Base-by-base conservation (phyloP, 257 asterid genomes). In the Nicotiana benthamiana region DNA sequence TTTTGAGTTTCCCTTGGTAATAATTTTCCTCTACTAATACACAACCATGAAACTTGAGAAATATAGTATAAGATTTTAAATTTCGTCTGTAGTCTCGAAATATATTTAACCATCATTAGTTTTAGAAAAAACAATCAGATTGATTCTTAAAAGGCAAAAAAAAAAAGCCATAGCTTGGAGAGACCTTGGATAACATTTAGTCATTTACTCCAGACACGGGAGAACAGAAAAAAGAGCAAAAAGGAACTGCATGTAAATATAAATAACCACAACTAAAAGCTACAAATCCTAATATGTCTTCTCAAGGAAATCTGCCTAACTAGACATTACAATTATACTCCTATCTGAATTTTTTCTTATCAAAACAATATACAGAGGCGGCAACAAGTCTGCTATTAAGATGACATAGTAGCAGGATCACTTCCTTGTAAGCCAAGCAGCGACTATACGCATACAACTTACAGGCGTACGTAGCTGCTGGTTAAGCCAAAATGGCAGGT, bases 351-450 rank as follows among this genome's bases (percentile, higher is more conserved):
- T 78, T 62, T 26, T 32, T 78, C 76, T 57, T 65, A 86, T 82
- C 91, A 87, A 89, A 88, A 88, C 87, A 90, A 90, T 92, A 86
- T 93, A 93, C 97, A 93, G 79, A 87, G 82, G 80, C n/a, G 74
- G 79, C 6, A 80, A 77, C 18, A 75, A 77, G 75, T 54, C 51
- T 75, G 70, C 82, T 78, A 77, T 82, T 70, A 88, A 56, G 85
- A 75, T 46, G 57, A 40, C 79, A 83, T 32, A 68, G 79, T 79
- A 90, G 86, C 81, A 59, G 28, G 78, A 80, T 77, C 53, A 80
- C 86, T 83, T 82, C 78, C 83, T 79, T 30, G 86, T 82, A 83
- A 84, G 76, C 62, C 43, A 80, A 84, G 79, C 72, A 86, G 77
- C 80, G 81, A 83, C 85, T 83, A 84, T 81, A 87, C 83, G 88